phyloP scores from a whole-genome alignment of 1,139 yeast species.

The Suhomyces bokatorum region DNA sequence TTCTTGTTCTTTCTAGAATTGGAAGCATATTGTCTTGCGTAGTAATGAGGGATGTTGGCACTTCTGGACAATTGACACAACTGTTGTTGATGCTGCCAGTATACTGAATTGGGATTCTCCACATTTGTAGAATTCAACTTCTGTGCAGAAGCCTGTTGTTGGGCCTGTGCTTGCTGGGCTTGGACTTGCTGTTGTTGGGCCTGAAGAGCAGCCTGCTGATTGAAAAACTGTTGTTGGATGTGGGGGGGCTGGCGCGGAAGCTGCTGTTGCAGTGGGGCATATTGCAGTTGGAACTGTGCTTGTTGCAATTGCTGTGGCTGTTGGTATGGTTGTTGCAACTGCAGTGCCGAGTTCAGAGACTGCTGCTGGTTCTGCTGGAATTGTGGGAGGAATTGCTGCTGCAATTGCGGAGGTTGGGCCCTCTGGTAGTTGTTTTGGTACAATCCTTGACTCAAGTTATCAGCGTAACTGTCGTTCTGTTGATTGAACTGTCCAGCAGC shows the following conservation, averaged over 20 bases:
- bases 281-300: constrained; percentile 31
- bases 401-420: constrained; percentile 28
- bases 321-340: constrained; percentile 22
- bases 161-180: constrained; percentile 12
- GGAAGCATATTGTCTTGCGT: constrained; percentile 90
- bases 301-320: constrained; percentile 30
- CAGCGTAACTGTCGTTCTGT: constrained; percentile 26
- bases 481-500: constrained; percentile 26
- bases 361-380: constrained; percentile 33
- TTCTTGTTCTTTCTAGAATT: constrained; percentile 61
- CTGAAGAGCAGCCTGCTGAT: constrained; percentile 21
- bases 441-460: constrained; percentile 36
- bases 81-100: constrained; percentile 89
- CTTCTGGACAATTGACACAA: constrained; percentile 77
- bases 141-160: constrained; percentile 16
- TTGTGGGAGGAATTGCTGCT: constrained; percentile 28
- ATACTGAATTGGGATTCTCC: constrained; percentile 53
- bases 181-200: constrained; percentile 22
- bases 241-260: constrained; percentile 21
- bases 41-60: constrained; percentile 75
- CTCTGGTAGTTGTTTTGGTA: constrained; percentile 34
- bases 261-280: constrained; percentile 29
- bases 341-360: constrained; percentile 22
- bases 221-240: constrained; percentile 26
- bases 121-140: constrained; percentile 39